phyloP scores from a whole-genome alignment of 441 rosid genomes.

The Flueggea neowawraea region DNA sequence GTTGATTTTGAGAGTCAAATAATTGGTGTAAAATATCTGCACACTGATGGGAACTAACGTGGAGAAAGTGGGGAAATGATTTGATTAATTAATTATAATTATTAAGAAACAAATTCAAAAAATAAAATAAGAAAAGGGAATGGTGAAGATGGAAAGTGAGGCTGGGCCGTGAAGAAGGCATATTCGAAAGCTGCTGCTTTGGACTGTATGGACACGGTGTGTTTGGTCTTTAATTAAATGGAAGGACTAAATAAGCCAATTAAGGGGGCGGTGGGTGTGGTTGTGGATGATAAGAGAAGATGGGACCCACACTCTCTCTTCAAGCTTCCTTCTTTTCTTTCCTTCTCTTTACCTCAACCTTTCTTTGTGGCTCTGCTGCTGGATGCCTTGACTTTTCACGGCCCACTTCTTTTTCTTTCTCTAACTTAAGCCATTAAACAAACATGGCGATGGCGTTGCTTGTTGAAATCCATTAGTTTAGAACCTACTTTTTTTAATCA shows the following conservation, averaged over 20 bases:
- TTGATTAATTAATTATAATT: background rate
- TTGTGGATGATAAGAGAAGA: slow-evolving; percentile 18
- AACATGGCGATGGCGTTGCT: no score
- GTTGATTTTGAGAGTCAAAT: slow-evolving; percentile 12
- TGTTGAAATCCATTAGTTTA: no score
- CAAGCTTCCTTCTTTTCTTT: background rate
- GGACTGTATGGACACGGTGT: no score
- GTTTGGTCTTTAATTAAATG: no score
- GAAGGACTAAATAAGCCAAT: no score
- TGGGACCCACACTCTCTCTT: slow-evolving; percentile 22
- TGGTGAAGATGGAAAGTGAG: slow-evolving; percentile 28
- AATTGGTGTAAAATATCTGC: slow-evolving; percentile 18
- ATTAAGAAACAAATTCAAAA: no score
- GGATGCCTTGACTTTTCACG: slow-evolving; percentile 12
- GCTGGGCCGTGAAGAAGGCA: no score
- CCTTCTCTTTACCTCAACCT: slow-evolving; percentile 11
- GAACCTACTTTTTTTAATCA: no score
- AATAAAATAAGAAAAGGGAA: slow-evolving; percentile 7
- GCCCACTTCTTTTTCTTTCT: background rate
- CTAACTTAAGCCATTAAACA: no score
- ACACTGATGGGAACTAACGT: slow-evolving; percentile 14
- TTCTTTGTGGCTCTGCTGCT: slow-evolving; percentile 18
- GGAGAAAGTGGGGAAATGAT: slow-evolving; percentile 6
- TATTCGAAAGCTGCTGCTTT: slow-evolving; percentile 18
- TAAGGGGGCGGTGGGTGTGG: slow-evolving; percentile 1